Evolutionary conservation across 164 flowering plant species (phyloP).

Genomic region (Warburgia ugandensis): DNA sequence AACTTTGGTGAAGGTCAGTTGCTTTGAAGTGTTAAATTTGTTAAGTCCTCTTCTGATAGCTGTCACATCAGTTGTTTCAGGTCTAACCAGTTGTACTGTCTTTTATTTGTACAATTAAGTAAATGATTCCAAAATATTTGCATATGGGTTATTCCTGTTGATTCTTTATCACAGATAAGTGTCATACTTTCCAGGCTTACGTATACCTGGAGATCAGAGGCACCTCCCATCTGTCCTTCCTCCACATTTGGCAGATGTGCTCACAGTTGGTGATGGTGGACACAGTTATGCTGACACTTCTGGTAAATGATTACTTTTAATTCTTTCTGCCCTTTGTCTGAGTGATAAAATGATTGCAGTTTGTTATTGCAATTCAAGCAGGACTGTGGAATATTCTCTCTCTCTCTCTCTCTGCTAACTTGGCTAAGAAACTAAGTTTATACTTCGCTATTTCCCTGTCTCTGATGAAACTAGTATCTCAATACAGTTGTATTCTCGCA

Average conservation of each 20-base stretch:
- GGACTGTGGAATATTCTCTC: neutral
- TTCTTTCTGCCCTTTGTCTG: too few relatives aligned
- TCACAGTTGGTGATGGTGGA: conserved; percentile 43
- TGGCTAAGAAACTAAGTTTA: too few relatives aligned
- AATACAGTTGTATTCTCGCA: conserved; percentile 28
- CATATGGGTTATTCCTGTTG: too few relatives aligned
- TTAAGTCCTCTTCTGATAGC: too few relatives aligned
- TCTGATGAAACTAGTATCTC: too few relatives aligned
- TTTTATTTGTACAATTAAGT: too few relatives aligned
- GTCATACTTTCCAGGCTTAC: conserved; percentile 44
- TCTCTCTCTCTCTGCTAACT: too few relatives aligned
- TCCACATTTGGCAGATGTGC: conserved; percentile 71
- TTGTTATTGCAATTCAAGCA: neutral
- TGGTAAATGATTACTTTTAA: conserved; percentile 60
- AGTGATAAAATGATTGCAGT: too few relatives aligned
- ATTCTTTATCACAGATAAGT: neutral
- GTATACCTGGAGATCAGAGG: conserved; percentile 78
- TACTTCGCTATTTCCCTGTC: too few relatives aligned
- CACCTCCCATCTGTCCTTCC: conserved; percentile 74
- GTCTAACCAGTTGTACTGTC: neutral
- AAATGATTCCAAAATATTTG: too few relatives aligned
- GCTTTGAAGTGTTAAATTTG: too few relatives aligned
- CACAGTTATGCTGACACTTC: conserved; percentile 57
- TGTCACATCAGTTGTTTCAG: too few relatives aligned
- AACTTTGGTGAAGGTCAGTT: conserved; percentile 78